Conservation (phyloP, 345 rosid genomes). For the Citropsis articulata region DNA sequence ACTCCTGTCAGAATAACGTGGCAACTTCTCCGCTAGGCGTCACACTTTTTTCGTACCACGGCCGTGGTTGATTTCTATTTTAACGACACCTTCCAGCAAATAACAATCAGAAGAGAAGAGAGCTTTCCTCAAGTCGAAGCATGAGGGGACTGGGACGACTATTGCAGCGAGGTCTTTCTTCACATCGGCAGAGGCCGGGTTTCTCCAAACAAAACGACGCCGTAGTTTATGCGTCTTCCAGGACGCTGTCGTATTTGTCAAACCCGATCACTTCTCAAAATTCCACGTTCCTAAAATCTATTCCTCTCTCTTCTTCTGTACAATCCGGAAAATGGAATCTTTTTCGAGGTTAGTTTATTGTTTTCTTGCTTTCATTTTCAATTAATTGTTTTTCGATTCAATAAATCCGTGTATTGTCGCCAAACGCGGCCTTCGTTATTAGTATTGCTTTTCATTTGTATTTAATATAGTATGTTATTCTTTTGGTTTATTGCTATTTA, state of each 20-base stretch:
- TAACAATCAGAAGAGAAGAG: not conserved
- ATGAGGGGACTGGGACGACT: slow-evolving; percentile 26
- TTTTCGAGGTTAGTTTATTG: slow-evolving; percentile 36
- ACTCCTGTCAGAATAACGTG: not conserved
- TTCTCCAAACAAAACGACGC: slow-evolving; percentile 26
- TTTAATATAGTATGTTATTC: not conserved
- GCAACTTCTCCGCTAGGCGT: not conserved
- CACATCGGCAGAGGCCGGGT: slow-evolving; percentile 12
- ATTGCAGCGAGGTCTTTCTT: slow-evolving; percentile 25
- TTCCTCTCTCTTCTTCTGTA: slow-evolving; percentile 22
- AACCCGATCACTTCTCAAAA: not conserved
- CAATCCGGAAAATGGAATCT: slow-evolving; percentile 24
- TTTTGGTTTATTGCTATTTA: not conserved
- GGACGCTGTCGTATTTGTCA: slow-evolving; percentile 18
- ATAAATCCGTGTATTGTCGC: too few relatives aligned
- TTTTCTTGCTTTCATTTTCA: not conserved
- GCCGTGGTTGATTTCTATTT: not conserved
- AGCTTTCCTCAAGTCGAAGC: not conserved
- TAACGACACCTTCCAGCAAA: not conserved
- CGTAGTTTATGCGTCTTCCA: slow-evolving; percentile 23
- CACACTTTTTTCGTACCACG: not conserved
- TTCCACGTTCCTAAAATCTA: slow-evolving; percentile 9
- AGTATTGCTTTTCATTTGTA: not conserved
- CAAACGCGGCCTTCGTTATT: not conserved
- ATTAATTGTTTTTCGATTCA: not conserved